Base-by-base conservation (phyloP, 352 stramenopile species). In the Phytophthora aleatoria region DNA sequence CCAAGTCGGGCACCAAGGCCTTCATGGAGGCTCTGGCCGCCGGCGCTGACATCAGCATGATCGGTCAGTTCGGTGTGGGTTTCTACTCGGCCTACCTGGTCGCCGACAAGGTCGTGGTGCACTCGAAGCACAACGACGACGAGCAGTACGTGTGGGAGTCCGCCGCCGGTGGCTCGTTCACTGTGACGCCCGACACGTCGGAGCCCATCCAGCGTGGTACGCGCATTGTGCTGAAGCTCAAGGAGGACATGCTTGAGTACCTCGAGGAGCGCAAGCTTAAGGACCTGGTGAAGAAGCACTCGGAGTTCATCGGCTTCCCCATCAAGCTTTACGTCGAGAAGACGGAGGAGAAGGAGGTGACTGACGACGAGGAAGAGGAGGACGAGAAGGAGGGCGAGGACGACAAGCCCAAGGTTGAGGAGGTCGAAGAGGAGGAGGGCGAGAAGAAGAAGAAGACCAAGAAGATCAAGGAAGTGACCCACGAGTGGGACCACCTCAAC, bases 71-170 rank as follows among this genome's bases (percentile, higher is more conserved):
- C 79, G 98, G 98, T 89, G 98, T 99, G 44, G 98, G 98, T 84
- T 99, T 99, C 85, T 99, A 99, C 90, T 99, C 97, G 16, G 97
- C 97, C 12, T 99, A 99, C 81, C 81, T 99, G 36, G 98, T 99
- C 30, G 98, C 98, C 24, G 98, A 99, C 76, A 98, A 98, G 79
- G 97, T 99, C 16, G 94, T 97, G 49, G 97, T 99, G 45, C 87
- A 98, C 59, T 99, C 97, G 7, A 99, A 99, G 92, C 89, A 98
- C 89, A 99, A 99, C 86, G 97, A 99, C 62, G 96, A 99, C 73
- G 95, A 98, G 77, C 93, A 98, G 64, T 93, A 99, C 87, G 90
- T 97, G 53, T 99, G 98, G 98, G 94, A 94, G 61, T 99, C 97
- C 8, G 92, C 97, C 52, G 98, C 97, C 16, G 97, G 97, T 58